These are phyloP conservation scores for Wickerhamomyces rabaulensis DNA, from an alignment of 805 yeast species.

Conservation along the genomic window DNA sequence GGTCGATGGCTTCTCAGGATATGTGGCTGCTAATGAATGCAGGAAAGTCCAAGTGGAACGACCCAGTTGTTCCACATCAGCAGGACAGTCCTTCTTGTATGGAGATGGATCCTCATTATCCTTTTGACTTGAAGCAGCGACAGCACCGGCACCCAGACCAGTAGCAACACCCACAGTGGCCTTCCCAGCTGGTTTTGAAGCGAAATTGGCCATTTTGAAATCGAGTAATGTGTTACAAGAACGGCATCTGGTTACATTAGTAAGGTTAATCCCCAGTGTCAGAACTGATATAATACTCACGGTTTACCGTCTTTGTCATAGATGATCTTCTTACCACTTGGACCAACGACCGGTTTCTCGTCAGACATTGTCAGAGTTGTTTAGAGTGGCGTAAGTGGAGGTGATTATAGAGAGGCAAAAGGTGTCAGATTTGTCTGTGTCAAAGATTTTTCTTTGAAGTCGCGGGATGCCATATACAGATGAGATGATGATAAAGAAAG, in stretches of 20 bases:
- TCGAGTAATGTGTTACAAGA: constrained; percentile 80
- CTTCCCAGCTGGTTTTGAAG: constrained; percentile 1
- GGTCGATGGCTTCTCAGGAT: constrained; percentile 63
- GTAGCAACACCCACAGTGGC: constrained; percentile 9
- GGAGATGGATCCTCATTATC: constrained; percentile 8
- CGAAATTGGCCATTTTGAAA: constrained; percentile 56
- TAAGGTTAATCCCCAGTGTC: constrained; percentile 1
- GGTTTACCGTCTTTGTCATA: constrained; percentile 92
- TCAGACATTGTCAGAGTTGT: neutral
- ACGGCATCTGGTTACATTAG: constrained; percentile 47
- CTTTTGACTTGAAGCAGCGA: constrained; percentile 17
- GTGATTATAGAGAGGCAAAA: neutral
- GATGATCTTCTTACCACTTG: constrained; percentile 61
- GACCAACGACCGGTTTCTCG: constrained; percentile 42
- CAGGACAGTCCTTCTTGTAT: constrained; percentile 61
- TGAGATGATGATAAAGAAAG: too few relatives aligned
- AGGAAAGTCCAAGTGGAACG: constrained; percentile 87
- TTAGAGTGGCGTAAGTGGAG: neutral
- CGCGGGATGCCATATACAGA: neutral
- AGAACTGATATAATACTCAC: constrained; percentile 39
- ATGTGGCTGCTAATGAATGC: constrained; percentile 85
- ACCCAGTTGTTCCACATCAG: constrained; percentile 80
- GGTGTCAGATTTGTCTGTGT: neutral
- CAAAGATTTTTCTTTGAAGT: neutral
- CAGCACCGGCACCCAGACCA: constrained; percentile 4